Evolutionary conservation across 306 rosid genomes (phyloP), one percentile per base, ranked within the genome.

Genomic region (Pterocarpus macrocarpus): DNA sequence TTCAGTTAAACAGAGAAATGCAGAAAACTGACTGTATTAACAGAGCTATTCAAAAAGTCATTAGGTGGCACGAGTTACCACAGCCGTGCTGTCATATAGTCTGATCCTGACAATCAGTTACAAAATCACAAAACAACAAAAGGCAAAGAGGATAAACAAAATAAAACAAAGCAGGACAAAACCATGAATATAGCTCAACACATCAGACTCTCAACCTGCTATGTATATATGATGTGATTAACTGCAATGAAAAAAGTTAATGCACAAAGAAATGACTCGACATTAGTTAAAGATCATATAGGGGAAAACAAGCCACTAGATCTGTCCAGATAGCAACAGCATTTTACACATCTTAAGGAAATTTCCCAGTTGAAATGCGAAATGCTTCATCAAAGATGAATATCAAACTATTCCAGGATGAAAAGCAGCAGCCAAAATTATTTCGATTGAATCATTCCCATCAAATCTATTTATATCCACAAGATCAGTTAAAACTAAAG

Each of bases 401-500:
- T 41, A 13, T 64, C 49, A 75, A 35, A 17, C 65, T 35, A 45
- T 35, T 47, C n/a, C 3, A 38, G 62, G 58, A 57, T 35, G 28
- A 38, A 22, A 75, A 84, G 55, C 59, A 28, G 47, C 65, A 3
- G 78, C 78, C 55, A 75, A 74, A 69, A 41, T 69, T 52, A 69
- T 64, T 75, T 70, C 61, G 65, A 9, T 67, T 15, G 83, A 78
- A 67, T 84, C 49, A 67, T 47, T 52, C 28, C 67, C 68, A 85
- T 67, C 77, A 76, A 80, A 58, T 73, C 56, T 49, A 65, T 71
- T 36, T 77, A 65, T 85, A 81, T 61, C 76, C 85, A 57, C 83
- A 57, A 57, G 8, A 53, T 65, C 30, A 9, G 72, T 56, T 62
- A 15, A 33, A 14, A 61, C 44, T 14, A 22, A 32, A 47, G 36